Evolutionary conservation across 1,284 basidiomycete species (phyloP), one percentile per base, ranked within the genome.

Genomic region (Ganoderma leucocontextum): DNA sequence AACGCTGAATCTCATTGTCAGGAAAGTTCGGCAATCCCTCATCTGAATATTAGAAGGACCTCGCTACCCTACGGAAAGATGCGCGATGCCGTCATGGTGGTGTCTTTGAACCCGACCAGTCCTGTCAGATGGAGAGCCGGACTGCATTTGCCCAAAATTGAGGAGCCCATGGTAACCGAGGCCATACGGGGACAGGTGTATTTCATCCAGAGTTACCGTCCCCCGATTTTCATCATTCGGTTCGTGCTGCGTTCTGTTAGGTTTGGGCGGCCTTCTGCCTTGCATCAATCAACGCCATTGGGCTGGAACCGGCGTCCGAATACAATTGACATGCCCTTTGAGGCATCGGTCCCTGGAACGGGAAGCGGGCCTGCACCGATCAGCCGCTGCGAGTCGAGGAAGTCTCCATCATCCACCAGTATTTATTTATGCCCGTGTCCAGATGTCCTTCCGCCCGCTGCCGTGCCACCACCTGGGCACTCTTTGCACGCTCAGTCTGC

Each of bases 151-250:
- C n/a, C n/a, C n/a, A n/a, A n/a, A n/a, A n/a, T n/a, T n/a, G n/a
- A n/a, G n/a, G n/a, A n/a, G n/a, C n/a, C n/a, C n/a, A n/a, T n/a
- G n/a, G n/a, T n/a, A n/a, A n/a, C n/a, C n/a, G n/a, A n/a, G n/a
- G n/a, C n/a, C n/a, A n/a, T n/a, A n/a, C n/a, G n/a, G n/a, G n/a
- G n/a, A n/a, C n/a, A n/a, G n/a, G n/a, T n/a, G n/a, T n/a, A n/a
- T n/a, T n/a, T n/a, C n/a, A n/a, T n/a, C n/a, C n/a, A n/a, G 74
- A 77, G 76, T 76, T 72, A 65, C 65, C 64, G 66, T 69, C 68
- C 62, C 72, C 70, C n/a, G 70, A 68, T 73, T 72, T 69, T 72
- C 67, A 75, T 39, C 52, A 71, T 60, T 58, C 67, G 66, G n/a
- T 60, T 39, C 38, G 58, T 66, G 63, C 67, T 67, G 67, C 19